phyloP scores from a whole-genome alignment of 2,329 filamentous ascomycete species.

The Neoarthrinium moseri region DNA sequence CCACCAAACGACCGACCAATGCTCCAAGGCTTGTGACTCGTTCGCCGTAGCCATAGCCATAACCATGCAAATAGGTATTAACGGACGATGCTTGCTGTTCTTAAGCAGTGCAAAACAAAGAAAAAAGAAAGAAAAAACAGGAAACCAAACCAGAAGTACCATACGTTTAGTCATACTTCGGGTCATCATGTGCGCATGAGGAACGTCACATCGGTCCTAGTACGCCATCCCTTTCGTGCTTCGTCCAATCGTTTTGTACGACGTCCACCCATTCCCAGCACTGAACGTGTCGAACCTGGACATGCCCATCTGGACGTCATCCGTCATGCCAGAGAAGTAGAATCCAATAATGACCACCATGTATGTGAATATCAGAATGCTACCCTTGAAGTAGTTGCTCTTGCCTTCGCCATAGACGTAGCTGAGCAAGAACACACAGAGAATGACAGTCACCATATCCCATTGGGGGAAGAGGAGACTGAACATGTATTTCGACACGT shows the following conservation, averaged over 20 bases:
- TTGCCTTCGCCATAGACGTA: conserved; percentile 99
- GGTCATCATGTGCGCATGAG: background rate
- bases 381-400: conserved; percentile 99
- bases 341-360: conserved; percentile 89
- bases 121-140: conserved; percentile 34
- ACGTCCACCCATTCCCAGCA: conserved; percentile 46
- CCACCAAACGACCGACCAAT: conserved; percentile 4
- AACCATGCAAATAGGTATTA: conserved; percentile 3
- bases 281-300: conserved; percentile 55
- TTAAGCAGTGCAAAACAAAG: no score
- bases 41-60: no score
- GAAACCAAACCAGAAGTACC: conserved; percentile 20
- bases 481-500: conserved; percentile 63
- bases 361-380: conserved; percentile 89
- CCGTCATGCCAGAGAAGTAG: conserved; percentile 70
- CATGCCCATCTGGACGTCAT: conserved; percentile 34
- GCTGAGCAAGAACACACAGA: conserved; percentile 93
- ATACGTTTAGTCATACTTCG: background rate
- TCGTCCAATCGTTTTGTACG: conserved; percentile 54
- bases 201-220: conserved; percentile 21
- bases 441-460: conserved; percentile 96
- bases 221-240: conserved; percentile 37
- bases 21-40: no score
- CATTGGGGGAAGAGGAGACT: conserved; percentile 95
- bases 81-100: background rate